Evolutionary conservation across 1,284 basidiomycete species (phyloP).

Genomic region (Papiliotrema flavescens): DNA sequence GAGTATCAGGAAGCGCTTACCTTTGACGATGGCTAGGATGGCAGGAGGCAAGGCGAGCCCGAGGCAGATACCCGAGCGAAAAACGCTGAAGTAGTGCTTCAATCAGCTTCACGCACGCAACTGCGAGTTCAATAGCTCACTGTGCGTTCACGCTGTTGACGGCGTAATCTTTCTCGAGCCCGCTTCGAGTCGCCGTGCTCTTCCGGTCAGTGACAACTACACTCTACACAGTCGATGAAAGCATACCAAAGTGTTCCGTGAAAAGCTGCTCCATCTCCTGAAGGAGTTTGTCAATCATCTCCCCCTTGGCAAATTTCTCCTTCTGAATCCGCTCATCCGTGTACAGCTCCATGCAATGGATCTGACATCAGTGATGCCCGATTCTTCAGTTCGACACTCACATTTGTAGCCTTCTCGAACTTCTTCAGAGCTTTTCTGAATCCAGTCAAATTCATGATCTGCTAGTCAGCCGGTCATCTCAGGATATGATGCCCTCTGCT

Average conservation of each 20-base stretch:
- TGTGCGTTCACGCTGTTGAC: conserved; percentile 56
- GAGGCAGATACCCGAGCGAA: conserved; percentile 69
- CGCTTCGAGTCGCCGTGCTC: conserved; percentile 79
- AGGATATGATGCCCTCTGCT: no score
- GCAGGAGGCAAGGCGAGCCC: conserved; percentile 77
- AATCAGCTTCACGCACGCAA: background rate
- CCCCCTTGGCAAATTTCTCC: conserved; percentile 53
- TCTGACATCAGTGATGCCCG: conserved; percentile 16
- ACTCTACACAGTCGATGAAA: conserved; percentile 1
- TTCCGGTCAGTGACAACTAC: conserved; percentile 34
- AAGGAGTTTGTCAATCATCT: conserved; percentile 63
- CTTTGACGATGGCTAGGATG: conserved; percentile 63
- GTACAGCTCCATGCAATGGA: conserved; percentile 62
- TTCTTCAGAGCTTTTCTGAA: conserved; percentile 91
- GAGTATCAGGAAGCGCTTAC: conserved; percentile 50
- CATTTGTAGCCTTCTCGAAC: conserved; percentile 80
- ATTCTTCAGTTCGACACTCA: conserved; percentile 32
- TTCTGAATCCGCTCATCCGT: conserved; percentile 65
- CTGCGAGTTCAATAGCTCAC: conserved; percentile 16
- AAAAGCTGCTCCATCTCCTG: conserved; percentile 70
- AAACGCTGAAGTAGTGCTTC: conserved; percentile 68
- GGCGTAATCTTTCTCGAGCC: conserved; percentile 67
- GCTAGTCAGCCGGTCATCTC: conserved; percentile 3
- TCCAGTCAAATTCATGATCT: conserved; percentile 84
- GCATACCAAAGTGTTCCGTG: conserved; percentile 67